phyloP scores from a whole-genome alignment of 495 filamentous ascomycete species.

The Chaetomium cochliodes region DNA sequence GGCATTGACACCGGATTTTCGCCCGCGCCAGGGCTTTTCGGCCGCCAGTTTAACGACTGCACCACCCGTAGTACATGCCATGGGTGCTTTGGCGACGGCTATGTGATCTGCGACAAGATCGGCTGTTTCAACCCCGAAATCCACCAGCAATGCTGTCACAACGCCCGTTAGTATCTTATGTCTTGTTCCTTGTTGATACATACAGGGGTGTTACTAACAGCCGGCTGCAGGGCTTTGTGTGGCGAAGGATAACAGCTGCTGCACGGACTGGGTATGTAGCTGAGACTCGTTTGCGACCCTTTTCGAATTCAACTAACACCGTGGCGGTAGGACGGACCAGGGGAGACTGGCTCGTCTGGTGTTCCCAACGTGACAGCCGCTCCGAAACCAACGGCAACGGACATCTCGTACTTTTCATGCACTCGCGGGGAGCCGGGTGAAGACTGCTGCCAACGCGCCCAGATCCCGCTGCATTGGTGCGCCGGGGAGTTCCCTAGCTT shows the following conservation, averaged over 20 bases:
- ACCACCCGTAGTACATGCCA: background rate
- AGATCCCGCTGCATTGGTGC: background rate
- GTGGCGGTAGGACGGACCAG: background rate
- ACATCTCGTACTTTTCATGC: background rate
- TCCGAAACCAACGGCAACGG: background rate
- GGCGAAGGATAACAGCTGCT: conserved; percentile 11
- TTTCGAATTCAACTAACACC: background rate
- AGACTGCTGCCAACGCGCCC: conserved; percentile 11
- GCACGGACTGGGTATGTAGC: background rate
- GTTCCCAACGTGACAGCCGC: background rate
- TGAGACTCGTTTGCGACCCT: too few species aligned
- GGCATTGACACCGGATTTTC: background rate
- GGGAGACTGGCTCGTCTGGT: background rate
- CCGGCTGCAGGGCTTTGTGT: background rate
- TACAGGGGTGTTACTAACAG: background rate
- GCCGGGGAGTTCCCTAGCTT: conserved; percentile 1
- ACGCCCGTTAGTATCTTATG: background rate
- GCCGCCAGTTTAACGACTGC: background rate
- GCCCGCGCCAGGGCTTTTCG: background rate
- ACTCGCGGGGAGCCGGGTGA: background rate
- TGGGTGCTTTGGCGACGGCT: conserved; percentile 5
- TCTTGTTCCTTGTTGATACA: background rate
- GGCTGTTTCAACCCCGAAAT: conserved; percentile 13
- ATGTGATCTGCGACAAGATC: conserved; percentile 1
- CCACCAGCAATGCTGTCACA: conserved; percentile 3